Percentiles rank a stretch among this genome's conserved stretches.
phyloP scores from a whole-genome alignment of 495 filamentous ascomycete species.

The Penicillium longicatenatum region DNA sequence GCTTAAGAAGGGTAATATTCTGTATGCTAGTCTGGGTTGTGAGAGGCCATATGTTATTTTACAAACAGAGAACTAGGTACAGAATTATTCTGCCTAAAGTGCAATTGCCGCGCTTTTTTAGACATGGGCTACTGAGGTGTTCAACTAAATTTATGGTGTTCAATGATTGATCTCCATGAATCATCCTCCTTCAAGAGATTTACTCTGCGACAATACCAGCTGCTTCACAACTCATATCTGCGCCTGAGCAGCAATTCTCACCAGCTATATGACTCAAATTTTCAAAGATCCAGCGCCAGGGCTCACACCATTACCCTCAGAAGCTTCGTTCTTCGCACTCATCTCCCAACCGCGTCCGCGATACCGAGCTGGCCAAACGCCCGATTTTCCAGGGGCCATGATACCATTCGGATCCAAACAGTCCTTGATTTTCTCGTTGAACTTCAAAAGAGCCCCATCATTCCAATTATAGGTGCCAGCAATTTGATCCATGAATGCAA shows the following conservation, averaged over 20 bases:
- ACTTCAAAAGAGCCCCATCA: constrained; percentile 52
- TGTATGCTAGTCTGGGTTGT: too few species aligned
- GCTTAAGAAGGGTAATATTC: too few species aligned
- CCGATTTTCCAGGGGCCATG: constrained; percentile 55
- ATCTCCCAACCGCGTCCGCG: constrained; percentile 25
- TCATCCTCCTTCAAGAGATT: neutral
- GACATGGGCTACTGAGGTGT: too few species aligned
- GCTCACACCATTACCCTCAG: constrained; percentile 13
- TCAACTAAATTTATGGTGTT: too few species aligned
- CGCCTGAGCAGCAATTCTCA: neutral
- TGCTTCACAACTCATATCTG: neutral
- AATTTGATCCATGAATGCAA: constrained; percentile 57
- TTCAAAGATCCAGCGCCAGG: constrained; percentile 4
- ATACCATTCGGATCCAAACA: constrained; percentile 61
- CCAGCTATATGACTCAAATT: neutral
- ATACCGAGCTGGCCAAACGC: constrained; percentile 59
- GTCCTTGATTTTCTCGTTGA: constrained; percentile 60
- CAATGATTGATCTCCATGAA: too few species aligned
- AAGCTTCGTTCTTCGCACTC: constrained; percentile 5
- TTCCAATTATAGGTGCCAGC: constrained; percentile 56
- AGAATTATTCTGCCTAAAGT: too few species aligned
- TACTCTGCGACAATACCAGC: neutral
- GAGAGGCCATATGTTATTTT: too few species aligned
- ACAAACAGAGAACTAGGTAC: too few species aligned
- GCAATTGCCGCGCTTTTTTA: too few species aligned